Base-by-base conservation (phyloP, 176 grass and related monocot genomes). In the Carex myosuroides region DNA sequence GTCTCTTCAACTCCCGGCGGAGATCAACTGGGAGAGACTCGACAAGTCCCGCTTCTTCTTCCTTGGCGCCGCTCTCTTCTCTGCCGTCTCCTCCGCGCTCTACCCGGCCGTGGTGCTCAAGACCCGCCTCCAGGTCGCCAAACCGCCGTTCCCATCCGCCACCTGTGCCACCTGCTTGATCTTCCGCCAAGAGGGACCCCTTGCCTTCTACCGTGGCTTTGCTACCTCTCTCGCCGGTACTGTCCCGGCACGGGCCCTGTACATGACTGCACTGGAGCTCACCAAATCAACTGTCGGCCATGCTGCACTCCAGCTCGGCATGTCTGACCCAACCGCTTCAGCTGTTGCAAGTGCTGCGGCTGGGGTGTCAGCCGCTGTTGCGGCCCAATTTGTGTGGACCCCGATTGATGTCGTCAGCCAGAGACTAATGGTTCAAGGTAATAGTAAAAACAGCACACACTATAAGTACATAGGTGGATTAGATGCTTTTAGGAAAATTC, bases 91-190 rank as follows among this genome's bases (percentile, higher is more conserved):
- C 20, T 5, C 64, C 12, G 85, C 91, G 9, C 94, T 96, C 17
- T 96, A 96, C 85, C 91, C 91, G 1, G 63, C 89, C 3, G 83
- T 96, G 29, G 89, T 96, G n/a, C 91, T 96, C 91, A 96, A 93
- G 81, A 96, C 91, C 55, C 94, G 89, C 1, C 84, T 96, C 21
- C 94, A 96, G 71, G 91, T 96, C 4, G 67, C 89, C 21, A 81
- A 89, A 1, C 67, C 82, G 0, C 64, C 79, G 0, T 58, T 88
- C 13, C 85, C 87, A 26, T 95, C 93, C 17, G 55, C 91, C 4
- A 5, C 80, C 33, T 80, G 44, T 0, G 89, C 87, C 22, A 87
- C 89, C 53, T 41, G 81, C 37, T 52, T 83, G 57, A 95, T 95
- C 67, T 85, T 92, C 60, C 85, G 87, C 0, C 85, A 67, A 44